Base-by-base conservation (phyloP, 2,329 filamentous ascomycete species). In the Parascedosporium putredinis region DNA sequence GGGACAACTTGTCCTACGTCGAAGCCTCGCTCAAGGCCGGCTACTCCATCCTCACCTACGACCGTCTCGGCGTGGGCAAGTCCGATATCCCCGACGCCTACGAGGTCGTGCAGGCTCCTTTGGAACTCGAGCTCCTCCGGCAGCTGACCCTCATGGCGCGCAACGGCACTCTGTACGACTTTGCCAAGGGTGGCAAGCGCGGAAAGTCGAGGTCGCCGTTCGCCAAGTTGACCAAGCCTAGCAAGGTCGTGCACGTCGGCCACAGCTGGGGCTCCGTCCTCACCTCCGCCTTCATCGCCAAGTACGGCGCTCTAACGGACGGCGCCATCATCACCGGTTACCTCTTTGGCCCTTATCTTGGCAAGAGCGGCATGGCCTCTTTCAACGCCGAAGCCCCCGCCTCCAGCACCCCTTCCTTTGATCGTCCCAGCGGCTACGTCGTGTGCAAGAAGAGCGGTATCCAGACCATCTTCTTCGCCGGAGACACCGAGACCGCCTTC, bases 221-320 rank as follows among this genome's bases (percentile, higher is more conserved):
- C 36, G 9, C 5, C 36, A 16, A 18, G 5, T 18, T 20, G 5
- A 42, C 46, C 50, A 14, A 53, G 42, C 9, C 44, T 14, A 29
- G 27, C 34, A 69, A 73, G 58, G 63, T 78, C 47, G 64, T 79
- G 16, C 76, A 81, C 57, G 71, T 79, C 16, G 78, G 78, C 14
- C 76, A 81, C 62, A 75, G 70, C 2, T 81, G 76, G 56, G 78
- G 78, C 14, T 76, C 75, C 0, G 59, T 71, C 2, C 71, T 74
- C 55, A 71, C 70, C 10, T 77, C 74, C 60, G 68, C 65, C 38
- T 62, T 81, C 8, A 71, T 72, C 5, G 66, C 68, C 18, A 60
- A 65, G 50, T 68, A 76, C 56, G 74, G 74, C 2, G 58, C 65
- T 47, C 62, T 73, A 47, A 75, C 72, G 16, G 73, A 81, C 53